Evolutionary conservation across 2,329 filamentous ascomycete species (phyloP), one percentile per base, ranked within the genome.

Genomic region (Orbilia blumenaviensis): DNA sequence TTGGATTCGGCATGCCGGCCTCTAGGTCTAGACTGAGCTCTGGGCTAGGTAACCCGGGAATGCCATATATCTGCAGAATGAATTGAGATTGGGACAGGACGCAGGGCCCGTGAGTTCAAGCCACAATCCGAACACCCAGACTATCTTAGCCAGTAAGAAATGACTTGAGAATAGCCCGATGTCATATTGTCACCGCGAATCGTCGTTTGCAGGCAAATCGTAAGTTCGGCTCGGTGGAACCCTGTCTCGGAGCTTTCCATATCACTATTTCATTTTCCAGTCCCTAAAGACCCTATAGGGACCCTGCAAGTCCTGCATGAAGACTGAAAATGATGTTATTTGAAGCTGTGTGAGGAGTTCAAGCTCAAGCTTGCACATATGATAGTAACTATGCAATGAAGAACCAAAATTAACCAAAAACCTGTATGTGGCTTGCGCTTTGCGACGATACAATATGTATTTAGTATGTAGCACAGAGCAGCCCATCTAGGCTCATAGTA

Each of bases 221-320:
- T 48, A 46, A 25, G 56, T 58, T 56, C 54, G 21, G 66, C 32
- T 54, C 46, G 52, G 32, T 41, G 46, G 25, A 72, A 63, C 67
- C 60, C 52, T 64, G 58, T 63, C 41, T 66, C 68, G 60, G 68
- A 61, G 68, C 41, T 61, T 73, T 66, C 68, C 68, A 52, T 36
- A 25, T 66, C 9, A 32, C 29, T 29, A 34, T 12, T n/a, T 29
- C 21, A n/a, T 27, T 25, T 18, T 23, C 29, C 5, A 14, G 16
- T 23, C 27, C 29, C 36, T 41, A 56, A 44, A 38, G 63, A 58
- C 63, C 63, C 63, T 58, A 41, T n/a, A 41, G 8, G 36, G 10
- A 41, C 36, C 36, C 36, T n/a, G 12, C 12, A 2, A n/a, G 6
- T n/a, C 36, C 36, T 41, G 12, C n/a, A n/a, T n/a, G n/a, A n/a